These are phyloP conservation scores for Yamadazyma endophytica DNA, from an alignment of 805 yeast species.

Conservation along the genomic window DNA sequence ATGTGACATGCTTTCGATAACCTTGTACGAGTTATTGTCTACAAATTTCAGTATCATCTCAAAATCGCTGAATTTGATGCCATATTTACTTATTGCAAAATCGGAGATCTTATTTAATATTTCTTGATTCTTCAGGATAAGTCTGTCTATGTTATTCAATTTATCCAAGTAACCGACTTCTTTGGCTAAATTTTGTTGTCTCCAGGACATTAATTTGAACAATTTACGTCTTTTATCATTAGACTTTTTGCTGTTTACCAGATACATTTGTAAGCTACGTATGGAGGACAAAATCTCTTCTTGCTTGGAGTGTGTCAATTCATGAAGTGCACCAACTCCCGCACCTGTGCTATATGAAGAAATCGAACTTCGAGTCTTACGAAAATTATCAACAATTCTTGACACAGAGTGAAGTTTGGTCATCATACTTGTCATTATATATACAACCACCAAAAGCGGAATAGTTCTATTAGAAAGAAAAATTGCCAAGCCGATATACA, in stretches of 20 bases:
- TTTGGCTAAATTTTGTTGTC: conserved; percentile 53
- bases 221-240: conserved; percentile 43
- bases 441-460: conserved; percentile 25
- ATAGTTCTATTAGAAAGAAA: conserved; percentile 18
- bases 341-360: too few species aligned
- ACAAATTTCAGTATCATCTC: conserved; percentile 11
- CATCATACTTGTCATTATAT: conserved; percentile 29
- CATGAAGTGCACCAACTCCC: conserved; percentile 1
- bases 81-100: conserved; percentile 38
- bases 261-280: conserved; percentile 44
- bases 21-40: conserved; percentile 23
- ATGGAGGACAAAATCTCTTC: conserved; percentile 39
- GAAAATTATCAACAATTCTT: neutral
- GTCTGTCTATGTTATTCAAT: conserved; percentile 44
- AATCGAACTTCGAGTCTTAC: conserved; percentile 12
- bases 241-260: conserved; percentile 33
- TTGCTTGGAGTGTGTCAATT: conserved; percentile 17
- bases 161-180: conserved; percentile 53
- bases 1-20: conserved; percentile 71
- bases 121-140: conserved; percentile 44
- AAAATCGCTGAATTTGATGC: conserved; percentile 38
- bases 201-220: conserved; percentile 46
- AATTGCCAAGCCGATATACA: conserved; percentile 17
- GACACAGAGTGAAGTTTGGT: conserved; percentile 11
- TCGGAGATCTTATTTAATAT: conserved; percentile 45